phyloP scores from a whole-genome alignment of 805 yeast species.

The Kodamaea sagamina region DNA sequence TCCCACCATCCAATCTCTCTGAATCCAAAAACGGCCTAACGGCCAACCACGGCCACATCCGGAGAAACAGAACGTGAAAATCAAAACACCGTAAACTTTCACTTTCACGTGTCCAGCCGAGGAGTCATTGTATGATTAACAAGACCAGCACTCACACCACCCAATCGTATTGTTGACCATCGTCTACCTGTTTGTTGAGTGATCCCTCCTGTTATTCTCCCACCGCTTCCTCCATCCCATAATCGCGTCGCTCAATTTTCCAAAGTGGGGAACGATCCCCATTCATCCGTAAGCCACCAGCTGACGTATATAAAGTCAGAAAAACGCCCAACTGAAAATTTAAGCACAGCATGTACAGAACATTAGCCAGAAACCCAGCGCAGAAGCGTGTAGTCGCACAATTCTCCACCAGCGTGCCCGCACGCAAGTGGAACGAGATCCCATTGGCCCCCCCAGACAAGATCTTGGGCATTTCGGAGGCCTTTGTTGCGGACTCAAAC shows the following conservation, averaged over 20 bases:
- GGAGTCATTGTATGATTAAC: neutral
- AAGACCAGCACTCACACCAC: too few relatives aligned
- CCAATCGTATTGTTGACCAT: too few relatives aligned
- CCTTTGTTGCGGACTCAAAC: constrained; percentile 66
- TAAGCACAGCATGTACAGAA: constrained; percentile 7
- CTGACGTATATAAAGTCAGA: constrained; percentile 6
- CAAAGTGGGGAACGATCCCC: constrained; percentile 9
- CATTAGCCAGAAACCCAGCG: constrained; percentile 7
- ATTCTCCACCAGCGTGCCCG: constrained; percentile 11
- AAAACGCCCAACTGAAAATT: constrained; percentile 2
- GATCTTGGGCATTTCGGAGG: constrained; percentile 76
- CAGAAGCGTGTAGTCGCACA: constrained; percentile 9
- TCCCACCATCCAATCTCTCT: too few relatives aligned
- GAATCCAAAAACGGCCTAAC: too few relatives aligned
- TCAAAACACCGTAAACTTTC: neutral
- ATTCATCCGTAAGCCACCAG: constrained; percentile 5
- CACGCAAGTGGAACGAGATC: constrained; percentile 28
- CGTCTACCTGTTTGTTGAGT: too few relatives aligned
- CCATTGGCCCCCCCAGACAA: constrained; percentile 79
- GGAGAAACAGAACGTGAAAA: neutral
- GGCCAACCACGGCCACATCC: too few relatives aligned
- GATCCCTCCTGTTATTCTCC: too few relatives aligned
- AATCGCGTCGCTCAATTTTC: too few relatives aligned
- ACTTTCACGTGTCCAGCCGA: constrained; percentile 10
- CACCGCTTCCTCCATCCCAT: too few relatives aligned